These are phyloP conservation scores for Alternaria sp. DNA, from an alignment of 2,329 filamentous ascomycete genomes.

Conservation along the genomic window DNA sequence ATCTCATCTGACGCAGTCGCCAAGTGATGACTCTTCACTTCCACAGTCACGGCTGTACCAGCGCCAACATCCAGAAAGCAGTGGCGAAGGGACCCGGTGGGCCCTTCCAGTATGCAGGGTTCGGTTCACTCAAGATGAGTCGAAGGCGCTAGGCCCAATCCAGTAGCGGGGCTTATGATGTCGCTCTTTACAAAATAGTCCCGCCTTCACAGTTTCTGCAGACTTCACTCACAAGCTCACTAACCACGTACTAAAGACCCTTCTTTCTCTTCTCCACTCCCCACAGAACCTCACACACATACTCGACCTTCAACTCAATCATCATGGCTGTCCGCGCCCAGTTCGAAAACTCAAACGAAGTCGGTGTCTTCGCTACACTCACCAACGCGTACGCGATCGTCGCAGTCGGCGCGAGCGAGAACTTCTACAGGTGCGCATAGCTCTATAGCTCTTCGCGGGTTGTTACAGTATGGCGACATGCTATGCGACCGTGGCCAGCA, in stretches of 20 bases:
- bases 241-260: background rate
- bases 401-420: conserved; percentile 92
- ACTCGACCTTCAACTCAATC: background rate
- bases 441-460: background rate
- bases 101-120: background rate
- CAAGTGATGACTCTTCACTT: conserved; percentile 13
- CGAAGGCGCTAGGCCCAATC: conserved; percentile 25
- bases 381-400: conserved; percentile 97
- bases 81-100: background rate
- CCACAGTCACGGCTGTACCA: background rate
- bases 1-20: background rate
- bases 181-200: conserved; percentile 33
- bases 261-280: background rate
- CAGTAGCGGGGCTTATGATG: conserved; percentile 33
- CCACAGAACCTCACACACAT: background rate
- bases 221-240: conserved; percentile 13
- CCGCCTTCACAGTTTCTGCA: conserved; percentile 34
- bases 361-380: conserved; percentile 95
- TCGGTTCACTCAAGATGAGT: conserved; percentile 33
- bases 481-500: background rate
- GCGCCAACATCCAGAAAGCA: background rate
- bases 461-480: background rate
- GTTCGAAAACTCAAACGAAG: conserved; percentile 92
- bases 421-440: conserved; percentile 82
- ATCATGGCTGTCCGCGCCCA: conserved; percentile 64